Evolutionary conservation across 768 basidiomycete species (phyloP), one percentile per base, ranked within the genome.

Genomic region (Russula sp.): DNA sequence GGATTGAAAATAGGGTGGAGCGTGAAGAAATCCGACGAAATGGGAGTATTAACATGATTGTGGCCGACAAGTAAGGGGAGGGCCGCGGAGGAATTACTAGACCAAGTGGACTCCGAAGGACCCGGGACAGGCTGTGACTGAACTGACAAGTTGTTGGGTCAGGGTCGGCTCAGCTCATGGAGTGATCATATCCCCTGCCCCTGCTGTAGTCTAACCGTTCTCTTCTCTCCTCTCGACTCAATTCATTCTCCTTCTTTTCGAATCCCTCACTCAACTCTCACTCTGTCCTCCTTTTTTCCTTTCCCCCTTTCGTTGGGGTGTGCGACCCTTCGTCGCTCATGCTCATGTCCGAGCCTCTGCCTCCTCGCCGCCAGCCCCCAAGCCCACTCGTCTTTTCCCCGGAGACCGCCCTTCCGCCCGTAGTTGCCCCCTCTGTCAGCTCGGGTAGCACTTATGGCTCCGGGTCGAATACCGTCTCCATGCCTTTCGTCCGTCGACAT

Each of bases 401-500:
- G 64, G 87, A 89, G 68, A 75, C 83, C 40, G 80, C 83, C 64
- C 69, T 76, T 48, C 62, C 67, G 6, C 62, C 55, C 42, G 53
- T 40, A 76, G 79, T 69, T 20, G 58, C 68, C 34, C 65, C 66
- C 16, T 65, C 68, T 34, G 61, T 62, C 61, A 71, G 70, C 69
- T 64, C 66, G 8, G 74, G 74, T 62, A 77, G 72, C 62, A 69
- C 64, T 61, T 68, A 76, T 70, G 77, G 77, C 54, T 84, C 85
- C 6, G 80, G 79, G 56, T 80, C 87, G 32, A 89, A 88, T 73
- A 89, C 88, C 58, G 88, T 93, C 57, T 91, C 91, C 58, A 93
- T 93, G 91, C 90, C 91, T 63, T 92, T 93, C 73, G 91, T 98
- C 66, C 81, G 91, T 65, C 85, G 93, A 59, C 95, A 98, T 78